Conservation (phyloP, 2,329 filamentous ascomycete species). For the Ceratocystis huliohia region DNA sequence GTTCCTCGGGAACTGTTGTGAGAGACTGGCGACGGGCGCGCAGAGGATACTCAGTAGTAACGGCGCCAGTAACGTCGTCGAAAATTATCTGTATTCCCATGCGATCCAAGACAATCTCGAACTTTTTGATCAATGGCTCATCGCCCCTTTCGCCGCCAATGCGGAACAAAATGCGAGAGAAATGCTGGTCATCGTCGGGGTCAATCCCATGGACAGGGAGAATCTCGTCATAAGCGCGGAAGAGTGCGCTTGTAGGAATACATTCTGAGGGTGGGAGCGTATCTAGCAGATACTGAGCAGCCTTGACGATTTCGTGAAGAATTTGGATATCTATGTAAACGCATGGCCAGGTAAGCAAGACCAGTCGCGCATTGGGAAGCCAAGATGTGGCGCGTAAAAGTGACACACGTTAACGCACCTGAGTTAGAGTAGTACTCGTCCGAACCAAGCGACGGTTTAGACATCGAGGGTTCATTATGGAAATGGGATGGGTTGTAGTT, state of each 20-base stretch:
- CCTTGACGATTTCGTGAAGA: slow-evolving; percentile 61
- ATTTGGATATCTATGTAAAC: slow-evolving; percentile 55
- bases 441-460: slow-evolving; percentile 23
- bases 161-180: slow-evolving; percentile 66
- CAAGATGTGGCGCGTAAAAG: background rate
- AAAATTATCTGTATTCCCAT: slow-evolving; percentile 63
- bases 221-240: slow-evolving; percentile 65
- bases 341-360: slow-evolving; percentile 21
- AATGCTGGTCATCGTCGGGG: slow-evolving; percentile 59
- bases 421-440: slow-evolving; percentile 47
- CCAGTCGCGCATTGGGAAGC: background rate
- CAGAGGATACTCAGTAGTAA: slow-evolving; percentile 19
- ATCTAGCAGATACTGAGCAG: slow-evolving; percentile 53
- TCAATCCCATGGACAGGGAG: slow-evolving; percentile 58
- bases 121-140: slow-evolving; percentile 52
- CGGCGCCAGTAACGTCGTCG: slow-evolving; percentile 25
- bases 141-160: slow-evolving; percentile 54
- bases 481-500: background rate
- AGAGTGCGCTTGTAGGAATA: slow-evolving; percentile 63
- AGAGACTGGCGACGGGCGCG: slow-evolving; percentile 15
- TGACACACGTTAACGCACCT: slow-evolving; percentile 32
- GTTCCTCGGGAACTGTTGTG: slow-evolving; percentile 19
- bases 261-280: slow-evolving; percentile 46
- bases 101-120: slow-evolving; percentile 51
- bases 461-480: slow-evolving; percentile 18